phyloP scores from a whole-genome alignment of 2,329 filamentous ascomycete species.

The Xylaria sp. region DNA sequence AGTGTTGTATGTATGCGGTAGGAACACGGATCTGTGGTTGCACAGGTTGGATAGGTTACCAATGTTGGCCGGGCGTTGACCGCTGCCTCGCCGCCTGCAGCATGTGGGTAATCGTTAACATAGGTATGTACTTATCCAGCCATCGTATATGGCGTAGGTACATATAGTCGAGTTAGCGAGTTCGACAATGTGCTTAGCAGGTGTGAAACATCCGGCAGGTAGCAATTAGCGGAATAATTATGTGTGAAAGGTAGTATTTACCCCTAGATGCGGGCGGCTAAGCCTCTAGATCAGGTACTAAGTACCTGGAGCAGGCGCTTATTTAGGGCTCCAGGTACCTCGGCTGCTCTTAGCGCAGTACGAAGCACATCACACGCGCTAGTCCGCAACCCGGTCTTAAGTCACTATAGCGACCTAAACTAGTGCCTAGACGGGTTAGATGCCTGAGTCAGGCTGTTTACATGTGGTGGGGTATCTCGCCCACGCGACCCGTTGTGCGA shows the following conservation, averaged over 20 bases:
- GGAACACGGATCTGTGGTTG: too few species aligned
- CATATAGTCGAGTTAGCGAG: not conserved
- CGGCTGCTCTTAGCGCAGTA: not conserved
- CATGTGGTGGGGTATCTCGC: not conserved
- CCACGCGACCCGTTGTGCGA: not conserved
- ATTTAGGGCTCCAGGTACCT: not conserved
- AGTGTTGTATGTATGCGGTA: not conserved
- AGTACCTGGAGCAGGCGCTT: not conserved
- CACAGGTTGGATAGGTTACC: not conserved
- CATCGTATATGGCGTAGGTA: not conserved
- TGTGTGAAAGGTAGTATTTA: not conserved
- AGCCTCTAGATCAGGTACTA: not conserved
- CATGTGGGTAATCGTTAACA: not conserved
- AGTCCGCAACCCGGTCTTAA: not conserved
- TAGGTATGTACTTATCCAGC: not conserved
- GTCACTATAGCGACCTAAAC: not conserved
- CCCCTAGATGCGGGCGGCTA: not conserved
- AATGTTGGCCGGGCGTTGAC: not conserved
- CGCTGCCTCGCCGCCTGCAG: not conserved
- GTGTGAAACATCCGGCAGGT: not conserved
- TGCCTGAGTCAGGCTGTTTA: not conserved
- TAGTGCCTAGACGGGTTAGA: not conserved
- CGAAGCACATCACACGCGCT: not conserved
- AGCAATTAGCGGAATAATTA: not conserved
- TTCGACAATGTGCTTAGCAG: not conserved